Evolutionary conservation across 1,284 basidiomycete species (phyloP), one percentile per base, ranked within the genome.

Genomic region (Lentinus polychrous): DNA sequence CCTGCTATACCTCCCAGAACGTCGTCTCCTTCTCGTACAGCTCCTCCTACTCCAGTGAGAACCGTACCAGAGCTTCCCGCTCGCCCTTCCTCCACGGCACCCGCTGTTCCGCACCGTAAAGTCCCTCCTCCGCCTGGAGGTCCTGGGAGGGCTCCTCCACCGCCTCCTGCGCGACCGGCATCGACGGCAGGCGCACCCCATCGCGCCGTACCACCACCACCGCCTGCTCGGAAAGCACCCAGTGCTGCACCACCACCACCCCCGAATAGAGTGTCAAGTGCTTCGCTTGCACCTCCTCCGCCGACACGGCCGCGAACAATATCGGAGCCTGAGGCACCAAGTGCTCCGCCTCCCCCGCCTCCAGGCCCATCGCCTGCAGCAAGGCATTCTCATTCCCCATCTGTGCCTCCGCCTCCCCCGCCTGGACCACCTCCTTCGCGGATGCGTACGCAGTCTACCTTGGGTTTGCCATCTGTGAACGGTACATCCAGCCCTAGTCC

Each of bases 341-440:
- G 57, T 8, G 44, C 57, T 1, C 38, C 60, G 4, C 49, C 43
- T 24, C 58, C 45, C 48, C 63, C 57, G 55, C 65, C 67, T 2
- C 67, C 72, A 43, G 61, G 61, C 22, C 68, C 72, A 8, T 72
- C 75, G 3, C 60, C 62, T 17, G 57, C 60, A 27, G 52, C 57
- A 17, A 58, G 56, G 23, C 58, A 55, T 45, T 44, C 50, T 20
- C 50, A 54, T 24, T 49, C 61, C 2, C 54, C 54, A 23, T 35
- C 41, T 35, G 38, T 45, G n/a, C 67, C 60, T 14, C 59, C 70
- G 0, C 68, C 71, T 5, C 65, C 66, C 7, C 67, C 65, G 17
- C 65, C 65, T 8, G 62, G 61, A 3, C 64, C 67, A 18, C 57
- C 69, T 23, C 65, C 68, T 36, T 53, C 62, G 49, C 42, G 61